These are phyloP conservation scores for Cyamopsis tetragonoloba DNA, from an alignment of 306 rosid genomes.

Conservation along the genomic window DNA sequence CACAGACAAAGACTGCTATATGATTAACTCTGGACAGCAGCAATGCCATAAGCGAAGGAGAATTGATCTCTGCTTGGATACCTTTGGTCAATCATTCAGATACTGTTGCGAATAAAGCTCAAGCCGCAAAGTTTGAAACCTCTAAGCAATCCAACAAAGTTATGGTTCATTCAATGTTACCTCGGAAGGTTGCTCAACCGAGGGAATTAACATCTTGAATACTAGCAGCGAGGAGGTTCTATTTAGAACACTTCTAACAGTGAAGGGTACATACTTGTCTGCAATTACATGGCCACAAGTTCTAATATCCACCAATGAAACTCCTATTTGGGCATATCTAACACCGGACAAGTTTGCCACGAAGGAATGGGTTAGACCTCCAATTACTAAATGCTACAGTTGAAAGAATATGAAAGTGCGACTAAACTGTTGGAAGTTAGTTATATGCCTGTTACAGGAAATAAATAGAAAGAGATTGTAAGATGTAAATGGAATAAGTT, in stretches of 20 bases:
- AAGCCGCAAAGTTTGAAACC: not conserved
- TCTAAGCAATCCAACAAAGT: not conserved
- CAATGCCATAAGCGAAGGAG: not conserved
- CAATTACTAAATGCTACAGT: too few relatives aligned
- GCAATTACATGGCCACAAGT: not conserved
- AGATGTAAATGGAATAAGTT: too few relatives aligned
- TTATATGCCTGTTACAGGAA: too few relatives aligned
- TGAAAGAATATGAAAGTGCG: too few relatives aligned
- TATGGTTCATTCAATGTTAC: not conserved
- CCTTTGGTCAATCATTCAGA: not conserved
- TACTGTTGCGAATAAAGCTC: not conserved
- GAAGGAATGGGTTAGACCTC: too few relatives aligned
- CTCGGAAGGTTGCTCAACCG: not conserved
- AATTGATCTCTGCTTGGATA: not conserved
- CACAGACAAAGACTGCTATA: not conserved
- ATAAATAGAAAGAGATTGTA: too few relatives aligned
- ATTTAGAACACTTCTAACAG: not conserved
- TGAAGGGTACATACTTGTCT: not conserved
- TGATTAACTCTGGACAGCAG: not conserved
- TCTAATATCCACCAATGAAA: constrained; percentile 1
- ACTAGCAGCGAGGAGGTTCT: not conserved
- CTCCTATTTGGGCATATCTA: not conserved
- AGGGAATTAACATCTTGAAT: not conserved
- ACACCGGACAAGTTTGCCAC: not conserved
- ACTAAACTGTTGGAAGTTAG: too few relatives aligned